Conservation (phyloP, 768 basidiomycete species). For the Lyophyllum decastes region DNA sequence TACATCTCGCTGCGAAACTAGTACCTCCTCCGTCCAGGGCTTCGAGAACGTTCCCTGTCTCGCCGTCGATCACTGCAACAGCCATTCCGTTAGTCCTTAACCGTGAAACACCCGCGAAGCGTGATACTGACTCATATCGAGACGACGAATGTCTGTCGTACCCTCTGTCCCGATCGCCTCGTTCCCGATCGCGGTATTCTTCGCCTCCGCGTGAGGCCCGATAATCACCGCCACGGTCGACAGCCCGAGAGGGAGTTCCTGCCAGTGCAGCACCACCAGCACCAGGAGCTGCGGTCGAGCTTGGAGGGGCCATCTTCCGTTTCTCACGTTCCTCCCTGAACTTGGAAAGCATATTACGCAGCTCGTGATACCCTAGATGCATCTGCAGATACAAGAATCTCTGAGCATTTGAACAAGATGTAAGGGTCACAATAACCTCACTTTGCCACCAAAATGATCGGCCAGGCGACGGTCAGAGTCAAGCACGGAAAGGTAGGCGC, state of each 20-base stretch:
- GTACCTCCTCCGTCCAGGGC: conserved; percentile 65
- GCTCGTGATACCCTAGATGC: conserved; percentile 98
- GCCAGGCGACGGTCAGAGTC: conserved; percentile 98
- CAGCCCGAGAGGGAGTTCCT: conserved; percentile 43
- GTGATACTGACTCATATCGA: conserved; percentile 68
- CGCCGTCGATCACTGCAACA: conserved; percentile 63
- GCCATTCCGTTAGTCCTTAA: conserved; percentile 24
- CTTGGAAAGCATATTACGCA: conserved; percentile 89
- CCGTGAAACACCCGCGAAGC: conserved; percentile 25
- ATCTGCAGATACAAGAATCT: conserved; percentile 58
- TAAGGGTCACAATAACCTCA: conserved; percentile 38
- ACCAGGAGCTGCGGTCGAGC: conserved; percentile 37
- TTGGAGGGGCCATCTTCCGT: conserved; percentile 59
- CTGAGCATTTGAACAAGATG: conserved; percentile 20
- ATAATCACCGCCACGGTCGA: conserved; percentile 45
- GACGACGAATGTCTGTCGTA: conserved; percentile 69
- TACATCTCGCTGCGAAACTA: conserved; percentile 28
- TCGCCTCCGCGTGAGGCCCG: conserved; percentile 63
- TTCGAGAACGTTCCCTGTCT: conserved; percentile 74
- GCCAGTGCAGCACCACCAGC: conserved; percentile 37
- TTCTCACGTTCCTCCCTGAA: conserved; percentile 92
- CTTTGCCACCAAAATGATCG: conserved; percentile 99
- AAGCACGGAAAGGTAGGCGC: conserved; percentile 96
- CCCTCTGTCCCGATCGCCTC: conserved; percentile 63
- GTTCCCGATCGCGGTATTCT: conserved; percentile 64